phyloP scores from a whole-genome alignment of 2,329 filamentous ascomycete species.

The Lasiodiplodia theobromae region DNA sequence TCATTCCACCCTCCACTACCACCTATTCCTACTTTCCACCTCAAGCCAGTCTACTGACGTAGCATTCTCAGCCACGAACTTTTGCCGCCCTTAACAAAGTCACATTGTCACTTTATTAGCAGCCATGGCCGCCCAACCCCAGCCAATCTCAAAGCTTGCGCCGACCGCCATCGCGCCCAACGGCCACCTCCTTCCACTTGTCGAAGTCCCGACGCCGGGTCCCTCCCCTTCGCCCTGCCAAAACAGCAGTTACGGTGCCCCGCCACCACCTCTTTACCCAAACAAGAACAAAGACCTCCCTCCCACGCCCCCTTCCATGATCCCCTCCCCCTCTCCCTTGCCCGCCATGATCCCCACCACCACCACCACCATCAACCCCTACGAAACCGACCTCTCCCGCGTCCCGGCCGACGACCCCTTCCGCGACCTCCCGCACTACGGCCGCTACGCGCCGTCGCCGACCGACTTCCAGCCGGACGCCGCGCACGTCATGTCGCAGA shows the following conservation, averaged over 20 bases:
- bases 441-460: slow-evolving; percentile 30
- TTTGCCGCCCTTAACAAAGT: neutral
- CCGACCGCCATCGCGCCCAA: slow-evolving; percentile 9
- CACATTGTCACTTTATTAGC: neutral
- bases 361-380: slow-evolving; percentile 4
- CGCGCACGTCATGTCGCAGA: slow-evolving; percentile 24
- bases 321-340: neutral
- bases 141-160: neutral
- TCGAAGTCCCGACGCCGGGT: slow-evolving; percentile 5
- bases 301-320: neutral
- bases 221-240: neutral
- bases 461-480: slow-evolving; percentile 30
- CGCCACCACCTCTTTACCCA: neutral
- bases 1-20: neutral
- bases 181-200: slow-evolving; percentile 5
- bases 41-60: slow-evolving; percentile 1
- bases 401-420: slow-evolving; percentile 29
- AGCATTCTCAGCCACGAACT: neutral
- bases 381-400: slow-evolving; percentile 30
- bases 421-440: slow-evolving; percentile 31
- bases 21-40: neutral
- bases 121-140: slow-evolving; percentile 9
- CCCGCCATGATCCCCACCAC: neutral
- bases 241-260: neutral
- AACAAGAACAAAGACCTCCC: slow-evolving; percentile 5